A percentile compares a stretch with the other conserved stretches of the same genome.
phyloP scores from a whole-genome alignment of 306 rosid species.

The Rosa rugosa region DNA sequence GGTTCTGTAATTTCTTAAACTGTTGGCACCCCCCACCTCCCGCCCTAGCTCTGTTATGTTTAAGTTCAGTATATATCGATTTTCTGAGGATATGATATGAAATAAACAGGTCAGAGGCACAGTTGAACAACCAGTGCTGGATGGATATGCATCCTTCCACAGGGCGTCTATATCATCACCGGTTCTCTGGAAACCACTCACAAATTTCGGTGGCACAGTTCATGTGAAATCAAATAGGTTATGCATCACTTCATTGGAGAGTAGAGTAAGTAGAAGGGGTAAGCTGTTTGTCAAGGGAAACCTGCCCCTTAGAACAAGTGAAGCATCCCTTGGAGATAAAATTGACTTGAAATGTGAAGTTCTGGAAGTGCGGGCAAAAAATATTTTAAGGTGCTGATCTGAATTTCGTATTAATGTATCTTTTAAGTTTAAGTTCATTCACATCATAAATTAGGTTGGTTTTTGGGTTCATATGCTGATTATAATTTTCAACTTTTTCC shows the following conservation, averaged over 20 bases:
- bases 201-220: constrained; percentile 79
- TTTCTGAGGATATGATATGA: constrained; percentile 26
- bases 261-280: constrained; percentile 87
- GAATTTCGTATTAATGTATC: constrained; percentile 16
- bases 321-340: constrained; percentile 70
- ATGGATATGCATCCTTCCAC: constrained; percentile 88
- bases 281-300: constrained; percentile 81
- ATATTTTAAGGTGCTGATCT: constrained; percentile 63
- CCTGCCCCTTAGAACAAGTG: constrained; percentile 85
- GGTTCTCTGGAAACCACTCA: constrained; percentile 69
- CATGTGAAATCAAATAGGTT: constrained; percentile 82
- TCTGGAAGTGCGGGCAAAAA: constrained; percentile 77
- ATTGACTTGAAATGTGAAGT: constrained; percentile 87
- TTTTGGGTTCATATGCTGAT: constrained; percentile 12
- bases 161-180: constrained; percentile 93
- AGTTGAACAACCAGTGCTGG: constrained; percentile 78
- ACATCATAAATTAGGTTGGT: neutral
- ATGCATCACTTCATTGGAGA: constrained; percentile 78
- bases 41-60: neutral
- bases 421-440: constrained; percentile 6
- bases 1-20: neutral
- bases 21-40: neutral
- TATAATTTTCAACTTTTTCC: constrained; percentile 9
- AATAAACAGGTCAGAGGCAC: constrained; percentile 80
- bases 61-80: neutral